A percentile compares a stretch with the other conserved stretches of the same genome.
Evolutionary conservation across 345 rosid species (phyloP).

Genomic region (Eucalyptus coolabah): DNA sequence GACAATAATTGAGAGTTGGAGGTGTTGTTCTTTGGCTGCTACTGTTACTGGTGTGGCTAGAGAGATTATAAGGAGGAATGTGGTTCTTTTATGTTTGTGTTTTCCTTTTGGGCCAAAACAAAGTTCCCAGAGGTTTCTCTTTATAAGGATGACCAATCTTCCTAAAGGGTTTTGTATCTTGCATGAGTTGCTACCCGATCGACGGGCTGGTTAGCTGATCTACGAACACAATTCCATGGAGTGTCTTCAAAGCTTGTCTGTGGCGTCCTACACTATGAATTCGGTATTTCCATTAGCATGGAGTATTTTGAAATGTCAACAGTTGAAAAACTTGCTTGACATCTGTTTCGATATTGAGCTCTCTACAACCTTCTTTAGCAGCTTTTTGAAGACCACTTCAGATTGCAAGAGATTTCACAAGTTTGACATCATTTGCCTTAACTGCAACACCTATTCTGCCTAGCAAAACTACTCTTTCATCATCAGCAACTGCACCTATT

Average conservation of each 20-base stretch:
- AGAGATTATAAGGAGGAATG: background rate
- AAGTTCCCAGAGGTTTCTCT: background rate
- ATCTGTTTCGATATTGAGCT: background rate
- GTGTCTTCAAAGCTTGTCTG: background rate
- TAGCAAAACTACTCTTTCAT: background rate
- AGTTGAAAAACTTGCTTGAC: background rate
- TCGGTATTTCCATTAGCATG: background rate
- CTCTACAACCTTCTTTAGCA: background rate
- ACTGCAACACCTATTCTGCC: background rate
- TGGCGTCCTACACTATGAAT: background rate
- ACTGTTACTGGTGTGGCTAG: background rate
- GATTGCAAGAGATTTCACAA: background rate
- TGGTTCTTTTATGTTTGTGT: background rate
- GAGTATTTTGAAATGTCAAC: background rate
- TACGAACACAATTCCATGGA: background rate
- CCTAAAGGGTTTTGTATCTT: background rate
- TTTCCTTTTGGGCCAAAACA: background rate
- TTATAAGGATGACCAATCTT: background rate
- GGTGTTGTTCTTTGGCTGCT: background rate
- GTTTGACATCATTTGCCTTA: background rate
- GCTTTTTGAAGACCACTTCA: background rate
- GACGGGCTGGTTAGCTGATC: background rate
- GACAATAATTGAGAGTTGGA: background rate
- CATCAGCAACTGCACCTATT: background rate
- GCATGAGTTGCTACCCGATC: background rate